Evolutionary conservation across 305 asterid species (phyloP).

Genomic region (Ajuga reptans): DNA sequence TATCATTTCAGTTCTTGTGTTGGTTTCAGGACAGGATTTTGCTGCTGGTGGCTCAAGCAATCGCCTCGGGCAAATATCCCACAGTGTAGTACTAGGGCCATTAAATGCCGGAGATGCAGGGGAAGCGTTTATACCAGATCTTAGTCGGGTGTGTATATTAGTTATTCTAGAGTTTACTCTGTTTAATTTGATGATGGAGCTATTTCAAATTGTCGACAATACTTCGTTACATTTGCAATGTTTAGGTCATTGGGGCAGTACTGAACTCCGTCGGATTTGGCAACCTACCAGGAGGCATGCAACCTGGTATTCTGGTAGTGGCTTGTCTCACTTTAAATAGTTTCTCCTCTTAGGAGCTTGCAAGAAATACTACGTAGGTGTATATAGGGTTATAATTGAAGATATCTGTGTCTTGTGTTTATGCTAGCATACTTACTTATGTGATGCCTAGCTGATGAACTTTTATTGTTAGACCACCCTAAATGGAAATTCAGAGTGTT

Average conservation of each 20-base stretch:
- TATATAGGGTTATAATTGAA: neutral
- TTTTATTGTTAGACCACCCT: neutral
- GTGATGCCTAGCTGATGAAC: neutral
- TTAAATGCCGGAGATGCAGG: constrained; percentile 71
- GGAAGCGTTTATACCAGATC: constrained; percentile 56
- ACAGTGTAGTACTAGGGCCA: constrained; percentile 70
- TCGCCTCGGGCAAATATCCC: constrained; percentile 72
- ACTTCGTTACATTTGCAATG: constrained; percentile 2
- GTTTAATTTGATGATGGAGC: constrained; percentile 7
- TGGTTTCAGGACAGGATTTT: constrained; percentile 49
- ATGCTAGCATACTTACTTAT: neutral
- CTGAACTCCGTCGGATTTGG: constrained; percentile 69
- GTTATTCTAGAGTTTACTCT: constrained; percentile 6
- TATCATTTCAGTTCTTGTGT: constrained; percentile 7
- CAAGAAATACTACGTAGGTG: neutral
- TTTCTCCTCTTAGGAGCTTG: neutral
- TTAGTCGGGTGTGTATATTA: constrained; percentile 53
- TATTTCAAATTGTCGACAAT: neutral
- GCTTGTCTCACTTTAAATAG: neutral
- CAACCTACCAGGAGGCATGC: constrained; percentile 47
- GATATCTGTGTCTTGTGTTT: neutral
- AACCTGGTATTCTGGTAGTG: constrained; percentile 57
- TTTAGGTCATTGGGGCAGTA: constrained; percentile 85
- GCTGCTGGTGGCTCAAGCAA: constrained; percentile 38
- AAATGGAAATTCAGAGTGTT: neutral